Percentiles rank a stretch among this genome's conserved stretches.
Conservation (phyloP, 2,329 filamentous ascomycete species). For the Sarocladium kiliense region DNA sequence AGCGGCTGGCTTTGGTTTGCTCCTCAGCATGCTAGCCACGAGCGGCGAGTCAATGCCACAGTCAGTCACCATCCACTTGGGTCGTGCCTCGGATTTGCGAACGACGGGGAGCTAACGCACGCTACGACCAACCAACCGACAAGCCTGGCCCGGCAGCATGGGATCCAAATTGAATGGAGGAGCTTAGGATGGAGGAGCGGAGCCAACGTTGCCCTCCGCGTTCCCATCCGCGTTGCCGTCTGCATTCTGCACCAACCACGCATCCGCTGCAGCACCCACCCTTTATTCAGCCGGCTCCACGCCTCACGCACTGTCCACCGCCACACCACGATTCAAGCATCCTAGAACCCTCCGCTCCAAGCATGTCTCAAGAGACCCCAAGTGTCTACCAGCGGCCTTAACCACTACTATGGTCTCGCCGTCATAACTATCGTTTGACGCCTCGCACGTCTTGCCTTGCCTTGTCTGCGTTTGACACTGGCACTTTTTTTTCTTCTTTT, state of each 20-base stretch:
- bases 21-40: background rate
- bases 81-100: background rate
- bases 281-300: constrained; percentile 4
- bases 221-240: constrained; percentile 5
- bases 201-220: constrained; percentile 7
- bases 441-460: background rate
- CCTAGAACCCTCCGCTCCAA: background rate
- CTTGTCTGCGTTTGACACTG: background rate
- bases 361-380: constrained; percentile 1
- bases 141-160: constrained; percentile 9
- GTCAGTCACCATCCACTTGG: background rate
- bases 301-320: background rate
- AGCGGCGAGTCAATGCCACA: too few species aligned
- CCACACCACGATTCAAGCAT: constrained; percentile 4
- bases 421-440: background rate
- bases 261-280: constrained; percentile 2
- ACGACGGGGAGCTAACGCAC: constrained; percentile 1
- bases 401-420: background rate
- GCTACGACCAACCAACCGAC: constrained; percentile 1
- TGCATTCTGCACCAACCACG: constrained; percentile 7
- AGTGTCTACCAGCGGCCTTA: background rate
- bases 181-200: constrained; percentile 6
- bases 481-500: background rate
- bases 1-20: too few species aligned
- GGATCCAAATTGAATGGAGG: constrained; percentile 9